phyloP scores from a whole-genome alignment of 2,329 filamentous ascomycete genomes.

The Calonectria pteridis region DNA sequence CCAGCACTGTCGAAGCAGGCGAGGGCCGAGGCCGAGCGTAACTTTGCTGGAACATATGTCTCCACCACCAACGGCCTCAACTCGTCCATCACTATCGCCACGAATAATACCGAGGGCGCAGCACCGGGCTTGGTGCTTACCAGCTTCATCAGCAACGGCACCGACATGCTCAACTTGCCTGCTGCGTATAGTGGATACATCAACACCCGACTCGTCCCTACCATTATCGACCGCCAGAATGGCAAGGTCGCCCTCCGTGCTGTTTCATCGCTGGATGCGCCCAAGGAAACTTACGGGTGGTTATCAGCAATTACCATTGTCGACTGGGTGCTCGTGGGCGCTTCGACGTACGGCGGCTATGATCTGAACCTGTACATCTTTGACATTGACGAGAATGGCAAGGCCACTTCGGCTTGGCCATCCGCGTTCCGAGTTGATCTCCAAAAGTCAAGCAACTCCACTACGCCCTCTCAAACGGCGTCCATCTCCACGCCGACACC shows the following conservation, averaged over 20 bases:
- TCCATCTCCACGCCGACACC: neutral
- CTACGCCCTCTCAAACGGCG: neutral
- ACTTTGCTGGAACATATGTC: conserved; percentile 24
- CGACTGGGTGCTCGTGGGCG: neutral
- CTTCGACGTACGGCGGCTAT: neutral
- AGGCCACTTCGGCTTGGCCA: neutral
- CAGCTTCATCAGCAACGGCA: conserved; percentile 31
- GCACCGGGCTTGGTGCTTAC: conserved; percentile 16
- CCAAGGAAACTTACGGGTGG: neutral
- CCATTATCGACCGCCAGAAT: neutral
- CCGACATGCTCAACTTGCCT: conserved; percentile 22
- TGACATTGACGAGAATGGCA: neutral
- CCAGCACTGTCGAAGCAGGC: conserved; percentile 24
- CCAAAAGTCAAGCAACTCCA: neutral
- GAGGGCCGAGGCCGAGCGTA: conserved; percentile 11
- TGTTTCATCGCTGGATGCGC: neutral
- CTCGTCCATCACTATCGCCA: neutral
- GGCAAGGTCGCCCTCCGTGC: neutral
- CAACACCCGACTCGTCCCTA: neutral
- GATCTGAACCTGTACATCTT: neutral
- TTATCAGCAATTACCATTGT: neutral
- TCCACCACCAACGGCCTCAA: conserved; percentile 4
- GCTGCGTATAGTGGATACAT: neutral
- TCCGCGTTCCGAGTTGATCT: neutral
- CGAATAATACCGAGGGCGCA: conserved; percentile 11